phyloP scores from a whole-genome alignment of 2,329 filamentous ascomycete genomes.

The Cyclaneusma minus region DNA sequence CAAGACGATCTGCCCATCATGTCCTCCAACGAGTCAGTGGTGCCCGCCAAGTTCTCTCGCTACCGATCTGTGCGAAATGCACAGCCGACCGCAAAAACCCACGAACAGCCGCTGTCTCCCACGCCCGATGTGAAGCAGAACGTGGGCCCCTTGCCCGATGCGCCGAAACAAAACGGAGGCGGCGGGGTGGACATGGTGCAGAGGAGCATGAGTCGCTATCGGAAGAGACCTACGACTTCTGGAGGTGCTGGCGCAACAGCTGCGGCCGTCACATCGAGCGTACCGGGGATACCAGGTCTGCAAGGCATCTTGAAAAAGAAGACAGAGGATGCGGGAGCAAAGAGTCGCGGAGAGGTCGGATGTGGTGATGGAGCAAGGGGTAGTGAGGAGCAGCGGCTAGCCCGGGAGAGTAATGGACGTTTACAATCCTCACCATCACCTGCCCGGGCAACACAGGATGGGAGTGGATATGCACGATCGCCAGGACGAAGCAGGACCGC shows the following conservation, averaged over 20 bases:
- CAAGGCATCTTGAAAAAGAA: slow-evolving; percentile 5
- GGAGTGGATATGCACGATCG: too few relatives aligned
- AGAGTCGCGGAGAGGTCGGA: too few relatives aligned
- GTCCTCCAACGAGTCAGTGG: slow-evolving; percentile 3
- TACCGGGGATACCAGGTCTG: slow-evolving; percentile 2
- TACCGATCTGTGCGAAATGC: slow-evolving; percentile 40
- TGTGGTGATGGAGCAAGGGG: too few relatives aligned
- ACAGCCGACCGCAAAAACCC: slow-evolving; percentile 6
- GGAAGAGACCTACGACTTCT: slow-evolving; percentile 10
- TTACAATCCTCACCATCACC: too few relatives aligned
- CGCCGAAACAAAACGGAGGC: too few relatives aligned
- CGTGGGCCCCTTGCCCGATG: too few relatives aligned
- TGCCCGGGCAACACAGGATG: too few relatives aligned
- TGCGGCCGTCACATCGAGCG: slow-evolving; percentile 1
- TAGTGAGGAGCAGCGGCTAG: too few relatives aligned
- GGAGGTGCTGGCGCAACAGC: slow-evolving; percentile 7
- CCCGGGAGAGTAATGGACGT: too few relatives aligned
- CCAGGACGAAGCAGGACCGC: slow-evolving; percentile 5
- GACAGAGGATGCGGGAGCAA: slow-evolving; percentile 4
- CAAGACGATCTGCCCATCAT: too few relatives aligned
- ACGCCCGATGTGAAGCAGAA: slow-evolving; percentile 11
- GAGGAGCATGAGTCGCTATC: slow-evolving; percentile 23
- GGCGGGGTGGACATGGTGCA: too few relatives aligned
- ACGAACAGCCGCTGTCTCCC: slow-evolving; percentile 13
- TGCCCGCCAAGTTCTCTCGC: slow-evolving; percentile 32